Percentiles rank a stretch among this genome's conserved stretches.
Conservation (phyloP, 2,329 filamentous ascomycete genomes). For the Diaporthe ilicicola region DNA sequence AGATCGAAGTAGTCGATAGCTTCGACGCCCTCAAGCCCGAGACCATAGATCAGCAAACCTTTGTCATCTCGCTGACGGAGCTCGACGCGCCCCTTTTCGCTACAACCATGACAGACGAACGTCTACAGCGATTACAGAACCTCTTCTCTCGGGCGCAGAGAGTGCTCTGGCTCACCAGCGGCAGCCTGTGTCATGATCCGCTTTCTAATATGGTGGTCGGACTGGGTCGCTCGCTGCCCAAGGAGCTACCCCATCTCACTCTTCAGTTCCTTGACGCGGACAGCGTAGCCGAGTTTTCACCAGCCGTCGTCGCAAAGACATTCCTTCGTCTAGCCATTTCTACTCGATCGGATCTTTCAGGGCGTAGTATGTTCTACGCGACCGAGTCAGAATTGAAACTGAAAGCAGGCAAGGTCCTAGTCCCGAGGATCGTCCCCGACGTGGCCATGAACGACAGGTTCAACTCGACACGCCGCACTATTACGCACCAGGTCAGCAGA, state of each 20-base stretch:
- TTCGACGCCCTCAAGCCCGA: neutral
- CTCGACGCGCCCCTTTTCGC: conserved; percentile 37
- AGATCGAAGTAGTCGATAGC: neutral
- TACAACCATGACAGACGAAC: conserved; percentile 32
- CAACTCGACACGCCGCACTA: neutral
- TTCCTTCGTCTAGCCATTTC: conserved; percentile 16
- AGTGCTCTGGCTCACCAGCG: conserved; percentile 40
- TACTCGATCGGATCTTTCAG: conserved; percentile 13
- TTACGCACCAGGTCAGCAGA: neutral
- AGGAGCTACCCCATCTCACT: conserved; percentile 34
- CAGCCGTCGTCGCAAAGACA: conserved; percentile 14
- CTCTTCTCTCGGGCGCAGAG: conserved; percentile 33
- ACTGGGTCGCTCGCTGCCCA: conserved; percentile 33
- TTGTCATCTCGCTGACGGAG: neutral
- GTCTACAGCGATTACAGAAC: conserved; percentile 33
- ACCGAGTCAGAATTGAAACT: neutral
- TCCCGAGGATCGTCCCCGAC: conserved; percentile 9
- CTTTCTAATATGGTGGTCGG: conserved; percentile 39
- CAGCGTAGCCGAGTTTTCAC: conserved; percentile 18
- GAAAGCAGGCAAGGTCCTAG: neutral
- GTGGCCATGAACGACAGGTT: neutral
- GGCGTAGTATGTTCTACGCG: conserved; percentile 15
- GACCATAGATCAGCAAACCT: neutral
- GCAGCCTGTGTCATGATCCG: conserved; percentile 33
- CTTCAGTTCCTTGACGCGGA: conserved; percentile 38